Conservation (phyloP, 2,329 filamentous ascomycete species). For the Fusarium subglutinans region DNA sequence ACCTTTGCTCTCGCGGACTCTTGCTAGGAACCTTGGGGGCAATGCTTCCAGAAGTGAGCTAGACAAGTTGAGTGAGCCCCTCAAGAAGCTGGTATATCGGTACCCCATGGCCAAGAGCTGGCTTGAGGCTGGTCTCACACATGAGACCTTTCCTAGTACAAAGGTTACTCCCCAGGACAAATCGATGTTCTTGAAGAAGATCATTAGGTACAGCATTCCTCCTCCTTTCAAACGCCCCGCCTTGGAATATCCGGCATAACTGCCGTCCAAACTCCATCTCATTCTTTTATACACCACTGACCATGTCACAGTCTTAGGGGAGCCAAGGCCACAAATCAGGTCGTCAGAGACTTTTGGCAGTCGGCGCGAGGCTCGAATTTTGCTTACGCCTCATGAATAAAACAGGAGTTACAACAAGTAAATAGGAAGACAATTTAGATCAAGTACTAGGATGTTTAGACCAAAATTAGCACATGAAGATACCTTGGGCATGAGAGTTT, state of each 20-base stretch:
- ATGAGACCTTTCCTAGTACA: conserved; percentile 66
- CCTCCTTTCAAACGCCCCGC: too few species aligned
- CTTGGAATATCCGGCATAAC: neutral
- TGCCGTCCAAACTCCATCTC: neutral
- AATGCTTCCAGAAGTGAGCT: conserved; percentile 76
- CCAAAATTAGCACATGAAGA: neutral
- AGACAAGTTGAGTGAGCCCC: conserved; percentile 74
- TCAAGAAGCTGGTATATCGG: conserved; percentile 72
- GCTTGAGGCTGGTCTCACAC: conserved; percentile 68
- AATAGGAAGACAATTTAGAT: neutral
- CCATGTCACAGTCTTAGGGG: conserved; percentile 65
- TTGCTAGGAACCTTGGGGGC: conserved; percentile 74
- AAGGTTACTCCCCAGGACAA: conserved; percentile 69
- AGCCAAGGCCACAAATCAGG: conserved; percentile 69
- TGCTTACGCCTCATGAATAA: conserved; percentile 63
- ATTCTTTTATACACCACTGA: neutral
- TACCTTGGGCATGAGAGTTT: neutral
- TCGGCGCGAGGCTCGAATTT: conserved; percentile 69
- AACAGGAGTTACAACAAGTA: neutral
- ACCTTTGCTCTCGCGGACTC: conserved; percentile 65
- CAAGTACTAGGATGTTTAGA: neutral
- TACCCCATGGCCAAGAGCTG: conserved; percentile 67
- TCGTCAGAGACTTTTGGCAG: conserved; percentile 79
- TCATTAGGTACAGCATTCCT: conserved; percentile 61
- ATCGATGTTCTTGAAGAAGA: conserved; percentile 70